Percentiles rank a stretch among this genome's conserved stretches.
These are phyloP conservation scores for Isabelozyma pseudorhagii DNA, from an alignment of 805 yeast genomes.

Conservation along the genomic window DNA sequence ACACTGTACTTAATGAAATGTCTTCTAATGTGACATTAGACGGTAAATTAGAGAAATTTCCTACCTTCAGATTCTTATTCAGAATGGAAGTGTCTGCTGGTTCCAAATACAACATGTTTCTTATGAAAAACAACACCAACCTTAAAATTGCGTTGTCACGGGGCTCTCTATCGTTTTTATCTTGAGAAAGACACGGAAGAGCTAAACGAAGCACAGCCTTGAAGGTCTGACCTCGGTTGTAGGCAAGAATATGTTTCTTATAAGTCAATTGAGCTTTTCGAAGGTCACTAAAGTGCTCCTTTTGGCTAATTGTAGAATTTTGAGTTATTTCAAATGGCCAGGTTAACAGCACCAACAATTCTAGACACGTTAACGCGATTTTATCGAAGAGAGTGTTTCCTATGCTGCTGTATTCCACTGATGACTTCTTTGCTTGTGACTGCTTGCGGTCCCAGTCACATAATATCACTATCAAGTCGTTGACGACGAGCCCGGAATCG, in stretches of 20 bases:
- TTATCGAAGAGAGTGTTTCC: conserved; percentile 43
- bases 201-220: conserved; percentile 69
- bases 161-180: conserved; percentile 54
- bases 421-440: conserved; percentile 25
- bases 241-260: conserved; percentile 62
- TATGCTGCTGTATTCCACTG: conserved; percentile 13
- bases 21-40: conserved; percentile 60
- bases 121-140: conserved; percentile 66
- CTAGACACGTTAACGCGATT: conserved; percentile 69
- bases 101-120: conserved; percentile 77
- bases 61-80: conserved; percentile 34
- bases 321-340: conserved; percentile 76
- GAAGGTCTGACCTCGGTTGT: conserved; percentile 58
- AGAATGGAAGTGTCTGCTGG: conserved; percentile 58
- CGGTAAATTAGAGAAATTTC: conserved; percentile 46
- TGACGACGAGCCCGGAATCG: conserved; percentile 67
- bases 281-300: conserved; percentile 54
- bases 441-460: conserved; percentile 62
- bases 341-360: conserved; percentile 76
- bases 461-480: conserved; percentile 73
- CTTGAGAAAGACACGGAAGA: conserved; percentile 53
- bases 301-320: conserved; percentile 57
- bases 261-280: conserved; percentile 67
- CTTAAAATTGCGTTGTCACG: conserved; percentile 72
- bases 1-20: conserved; percentile 57